phyloP scores from a whole-genome alignment of 331 rosid species.

The Acacia pycnantha region DNA sequence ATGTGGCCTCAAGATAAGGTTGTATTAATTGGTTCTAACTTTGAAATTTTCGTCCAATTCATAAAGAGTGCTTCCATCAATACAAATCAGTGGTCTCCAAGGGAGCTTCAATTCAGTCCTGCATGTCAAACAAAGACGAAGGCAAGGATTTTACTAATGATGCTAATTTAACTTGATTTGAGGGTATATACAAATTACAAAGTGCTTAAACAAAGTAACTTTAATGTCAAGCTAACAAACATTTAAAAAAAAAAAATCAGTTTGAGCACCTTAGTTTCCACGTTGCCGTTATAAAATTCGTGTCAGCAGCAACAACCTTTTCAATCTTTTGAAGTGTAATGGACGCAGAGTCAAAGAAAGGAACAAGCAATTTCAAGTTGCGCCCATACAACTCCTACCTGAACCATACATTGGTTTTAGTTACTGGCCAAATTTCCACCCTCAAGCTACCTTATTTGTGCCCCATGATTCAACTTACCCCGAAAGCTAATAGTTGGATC shows the following conservation, averaged over 20 bases:
- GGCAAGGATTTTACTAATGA: constrained; percentile 17
- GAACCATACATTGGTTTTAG: constrained; percentile 33
- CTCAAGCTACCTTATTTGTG: not conserved
- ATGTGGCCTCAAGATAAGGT: constrained; percentile 1
- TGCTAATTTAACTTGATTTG: not conserved
- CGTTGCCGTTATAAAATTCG: constrained; percentile 56
- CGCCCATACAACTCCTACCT: constrained; percentile 84
- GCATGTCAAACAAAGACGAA: constrained; percentile 30
- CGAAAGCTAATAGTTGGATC: constrained; percentile 90
- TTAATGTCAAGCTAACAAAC: not conserved
- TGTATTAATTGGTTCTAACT: constrained; percentile 38
- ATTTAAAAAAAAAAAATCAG: not conserved
- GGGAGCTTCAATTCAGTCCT: constrained; percentile 91
- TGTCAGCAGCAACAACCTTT: constrained; percentile 59
- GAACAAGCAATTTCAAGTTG: constrained; percentile 96
- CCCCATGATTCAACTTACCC: constrained; percentile 34
- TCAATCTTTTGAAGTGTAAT: constrained; percentile 61
- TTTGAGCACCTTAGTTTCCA: constrained; percentile 83
- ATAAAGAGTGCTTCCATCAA: constrained; percentile 73
- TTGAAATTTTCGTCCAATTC: constrained; percentile 60
- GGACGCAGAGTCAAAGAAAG: constrained; percentile 79
- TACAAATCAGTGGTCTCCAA: constrained; percentile 84
- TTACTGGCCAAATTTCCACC: not conserved
- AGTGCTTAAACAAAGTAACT: not conserved
- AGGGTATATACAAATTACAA: not conserved